Evolutionary conservation across 176 grass and related monocot genomes (phyloP).

Genomic region (Metroxylon sagu): DNA sequence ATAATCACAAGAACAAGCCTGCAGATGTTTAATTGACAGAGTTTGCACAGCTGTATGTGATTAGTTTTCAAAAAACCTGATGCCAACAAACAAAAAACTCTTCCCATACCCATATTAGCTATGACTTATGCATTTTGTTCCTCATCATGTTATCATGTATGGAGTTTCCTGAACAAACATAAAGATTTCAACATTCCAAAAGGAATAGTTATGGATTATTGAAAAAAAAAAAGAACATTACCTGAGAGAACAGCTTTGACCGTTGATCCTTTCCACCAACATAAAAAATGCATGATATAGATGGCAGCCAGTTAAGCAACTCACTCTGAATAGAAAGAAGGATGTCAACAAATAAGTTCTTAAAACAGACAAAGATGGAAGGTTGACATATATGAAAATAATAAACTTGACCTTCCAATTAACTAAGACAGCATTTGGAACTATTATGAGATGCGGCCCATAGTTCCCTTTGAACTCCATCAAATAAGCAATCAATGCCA

Average conservation of each 20-base stretch:
- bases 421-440: conserved; percentile 97
- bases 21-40: no score
- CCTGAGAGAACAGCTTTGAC: conserved; percentile 80
- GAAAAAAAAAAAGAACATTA: conserved; percentile 11
- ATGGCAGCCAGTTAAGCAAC: conserved; percentile 85
- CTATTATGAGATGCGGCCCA: conserved; percentile 97
- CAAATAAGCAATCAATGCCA: conserved; percentile 93
- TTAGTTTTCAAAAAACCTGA: no score
- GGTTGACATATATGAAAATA: conserved; percentile 4
- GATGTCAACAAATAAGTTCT: neutral
- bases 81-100: no score
- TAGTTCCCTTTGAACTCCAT: conserved; percentile 99
- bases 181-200: no score
- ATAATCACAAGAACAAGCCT: no score
- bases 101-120: no score
- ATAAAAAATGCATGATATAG: conserved; percentile 97
- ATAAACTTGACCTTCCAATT: conserved; percentile 88
- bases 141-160: no score
- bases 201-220: no score
- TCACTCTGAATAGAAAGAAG: conserved; percentile 75
- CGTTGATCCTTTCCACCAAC: conserved; percentile 96
- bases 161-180: no score
- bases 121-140: no score
- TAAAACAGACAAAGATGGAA: conserved; percentile 1
- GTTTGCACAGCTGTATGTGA: no score